Conservation (phyloP, 2,329 filamentous ascomycete genomes). For the Colletotrichum agaves region DNA sequence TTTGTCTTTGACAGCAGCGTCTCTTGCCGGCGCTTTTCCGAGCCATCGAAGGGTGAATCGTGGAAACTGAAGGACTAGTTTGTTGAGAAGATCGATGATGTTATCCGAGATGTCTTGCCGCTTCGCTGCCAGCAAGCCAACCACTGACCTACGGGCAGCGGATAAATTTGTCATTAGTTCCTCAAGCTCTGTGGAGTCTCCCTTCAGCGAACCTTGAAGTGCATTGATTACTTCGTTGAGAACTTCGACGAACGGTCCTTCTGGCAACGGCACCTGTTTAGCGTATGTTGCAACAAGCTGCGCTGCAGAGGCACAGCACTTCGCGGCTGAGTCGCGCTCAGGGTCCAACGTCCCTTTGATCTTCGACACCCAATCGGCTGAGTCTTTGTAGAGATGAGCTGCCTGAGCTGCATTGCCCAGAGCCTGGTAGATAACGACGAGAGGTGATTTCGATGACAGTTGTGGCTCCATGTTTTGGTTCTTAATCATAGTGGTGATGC, state of each 20-base stretch:
- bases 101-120: conserved; percentile 29
- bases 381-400: conserved; percentile 58
- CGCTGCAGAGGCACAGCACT: conserved; percentile 63
- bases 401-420: conserved; percentile 62
- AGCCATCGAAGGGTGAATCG: conserved; percentile 71
- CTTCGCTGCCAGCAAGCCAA: conserved; percentile 54
- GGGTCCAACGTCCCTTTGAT: conserved; percentile 52
- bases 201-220: conserved; percentile 69
- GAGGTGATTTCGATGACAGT: conserved; percentile 53
- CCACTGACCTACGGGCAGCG: conserved; percentile 63
- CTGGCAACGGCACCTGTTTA: conserved; percentile 52
- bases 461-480: conserved; percentile 48
- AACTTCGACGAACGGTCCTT: conserved; percentile 52
- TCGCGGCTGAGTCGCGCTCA: conserved; percentile 58
- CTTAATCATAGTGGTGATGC: conserved; percentile 47
- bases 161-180: conserved; percentile 69
- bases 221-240: conserved; percentile 62
- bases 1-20: conserved; percentile 65
- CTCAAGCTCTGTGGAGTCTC: conserved; percentile 68
- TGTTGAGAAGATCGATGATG: conserved; percentile 57
- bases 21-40: conserved; percentile 64
- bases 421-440: conserved; percentile 62
- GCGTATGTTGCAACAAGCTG: conserved; percentile 66
- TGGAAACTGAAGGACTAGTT: conserved; percentile 67
- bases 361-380: conserved; percentile 64